These are phyloP conservation scores for Penicillium alfredii DNA, from an alignment of 495 filamentous ascomycete species.

Conservation along the genomic window DNA sequence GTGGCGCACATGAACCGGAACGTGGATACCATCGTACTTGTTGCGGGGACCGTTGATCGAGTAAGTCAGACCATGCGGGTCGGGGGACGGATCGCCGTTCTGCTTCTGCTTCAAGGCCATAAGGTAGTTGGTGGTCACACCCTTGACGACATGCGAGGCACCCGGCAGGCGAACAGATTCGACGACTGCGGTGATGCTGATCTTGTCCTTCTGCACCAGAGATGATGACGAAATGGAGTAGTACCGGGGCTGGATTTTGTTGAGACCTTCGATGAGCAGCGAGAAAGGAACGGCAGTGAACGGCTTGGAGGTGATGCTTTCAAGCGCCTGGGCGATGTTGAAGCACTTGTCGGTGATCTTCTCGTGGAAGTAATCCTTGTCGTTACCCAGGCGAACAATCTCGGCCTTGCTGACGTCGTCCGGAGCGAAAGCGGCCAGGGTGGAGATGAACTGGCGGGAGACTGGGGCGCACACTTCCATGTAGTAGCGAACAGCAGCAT, in stretches of 20 bases:
- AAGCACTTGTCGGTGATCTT: conserved; percentile 75
- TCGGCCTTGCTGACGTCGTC: conserved; percentile 77
- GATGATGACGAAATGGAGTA: conserved; percentile 99
- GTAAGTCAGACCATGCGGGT: conserved; percentile 84
- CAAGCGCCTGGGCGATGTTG: conserved; percentile 87
- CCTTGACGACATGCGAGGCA: conserved; percentile 75
- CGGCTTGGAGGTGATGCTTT: conserved; percentile 62
- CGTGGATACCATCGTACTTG: conserved; percentile 94
- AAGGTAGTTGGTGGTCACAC: conserved; percentile 96
- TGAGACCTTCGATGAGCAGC: conserved; percentile 85
- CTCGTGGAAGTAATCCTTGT: conserved; percentile 95
- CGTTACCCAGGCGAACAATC: conserved; percentile 78
- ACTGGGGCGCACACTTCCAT: conserved; percentile 94
- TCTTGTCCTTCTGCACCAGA: conserved; percentile 84
- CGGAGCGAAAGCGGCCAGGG: conserved; percentile 83
- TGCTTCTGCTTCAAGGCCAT: conserved; percentile 96
- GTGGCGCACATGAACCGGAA: conserved; percentile 92
- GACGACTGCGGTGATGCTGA: conserved; percentile 93
- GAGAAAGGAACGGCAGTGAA: conserved; percentile 91
- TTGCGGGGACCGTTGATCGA: conserved; percentile 86
- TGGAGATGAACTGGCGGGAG: conserved; percentile 90
- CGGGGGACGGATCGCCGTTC: conserved; percentile 79
- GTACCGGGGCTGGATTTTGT: conserved; percentile 94
- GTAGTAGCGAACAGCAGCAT: conserved; percentile 90
- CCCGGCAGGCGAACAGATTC: conserved; percentile 75